Evolutionary conservation across 1,284 basidiomycete species (phyloP).

Genomic region (Exsudoporus floridanus): DNA sequence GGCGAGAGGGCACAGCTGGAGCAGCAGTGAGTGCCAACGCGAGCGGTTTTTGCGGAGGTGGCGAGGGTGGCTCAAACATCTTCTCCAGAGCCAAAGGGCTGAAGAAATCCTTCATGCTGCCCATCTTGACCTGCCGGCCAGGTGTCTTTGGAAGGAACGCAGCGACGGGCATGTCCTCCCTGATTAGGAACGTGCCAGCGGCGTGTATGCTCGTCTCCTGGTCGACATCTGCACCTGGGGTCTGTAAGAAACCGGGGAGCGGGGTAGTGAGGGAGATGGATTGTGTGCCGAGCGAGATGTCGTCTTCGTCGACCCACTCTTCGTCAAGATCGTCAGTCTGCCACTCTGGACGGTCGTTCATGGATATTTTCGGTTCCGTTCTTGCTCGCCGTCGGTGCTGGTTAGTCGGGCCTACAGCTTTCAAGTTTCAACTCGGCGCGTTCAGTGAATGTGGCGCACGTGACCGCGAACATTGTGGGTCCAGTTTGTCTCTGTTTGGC

Average conservation of each 20-base stretch:
- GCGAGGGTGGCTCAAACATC: constrained; percentile 90
- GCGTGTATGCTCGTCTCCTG: constrained; percentile 29
- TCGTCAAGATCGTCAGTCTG: constrained; percentile 77
- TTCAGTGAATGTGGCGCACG: constrained; percentile 16
- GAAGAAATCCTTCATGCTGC: constrained; percentile 76
- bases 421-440: constrained; percentile 11
- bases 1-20: constrained; percentile 38
- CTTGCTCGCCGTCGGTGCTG: not conserved
- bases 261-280: constrained; percentile 64
- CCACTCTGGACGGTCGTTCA: constrained; percentile 57
- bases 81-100: constrained; percentile 79
- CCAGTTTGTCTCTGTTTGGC: constrained; percentile 25
- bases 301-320: constrained; percentile 70
- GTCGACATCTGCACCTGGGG: constrained; percentile 38
- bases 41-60: constrained; percentile 42
- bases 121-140: constrained; percentile 56
- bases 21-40: constrained; percentile 30
- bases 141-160: constrained; percentile 65
- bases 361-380: constrained; percentile 13
- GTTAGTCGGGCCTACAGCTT: not conserved
- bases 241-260: constrained; percentile 52
- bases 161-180: constrained; percentile 62
- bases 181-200: constrained; percentile 77
- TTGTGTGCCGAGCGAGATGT: constrained; percentile 39
- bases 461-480: constrained; percentile 27